phyloP scores from a whole-genome alignment of 352 stramenopile genomes.

The Phytophthora colocasiae region DNA sequence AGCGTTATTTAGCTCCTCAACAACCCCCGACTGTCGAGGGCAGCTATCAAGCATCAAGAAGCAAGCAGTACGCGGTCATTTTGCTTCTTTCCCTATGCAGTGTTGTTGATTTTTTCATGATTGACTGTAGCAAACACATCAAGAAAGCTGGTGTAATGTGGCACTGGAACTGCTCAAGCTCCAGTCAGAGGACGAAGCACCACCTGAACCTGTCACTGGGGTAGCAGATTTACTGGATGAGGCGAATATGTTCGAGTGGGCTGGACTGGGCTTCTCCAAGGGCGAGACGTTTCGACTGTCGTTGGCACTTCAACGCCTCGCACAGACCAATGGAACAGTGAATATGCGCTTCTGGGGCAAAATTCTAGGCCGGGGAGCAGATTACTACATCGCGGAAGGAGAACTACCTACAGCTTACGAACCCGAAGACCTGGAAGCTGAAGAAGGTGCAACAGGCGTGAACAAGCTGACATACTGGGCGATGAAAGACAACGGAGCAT shows the following conservation, averaged over 20 bases:
- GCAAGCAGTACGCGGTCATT: too few species aligned
- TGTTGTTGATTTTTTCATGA: too few species aligned
- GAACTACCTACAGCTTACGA: constrained; percentile 55
- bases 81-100: too few species aligned
- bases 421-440: constrained; percentile 72
- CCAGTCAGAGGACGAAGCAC: constrained; percentile 53
- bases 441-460: constrained; percentile 67
- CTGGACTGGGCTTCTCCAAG: constrained; percentile 74
- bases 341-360: constrained; percentile 92
- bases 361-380: constrained; percentile 67
- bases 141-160: constrained; percentile 72
- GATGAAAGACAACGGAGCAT: constrained; percentile 80
- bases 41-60: too few species aligned
- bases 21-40: too few species aligned
- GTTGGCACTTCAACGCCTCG: constrained; percentile 66
- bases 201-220: constrained; percentile 44
- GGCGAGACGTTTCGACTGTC: constrained; percentile 79
- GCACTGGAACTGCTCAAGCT: constrained; percentile 71
- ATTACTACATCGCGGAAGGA: constrained; percentile 90
- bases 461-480: constrained; percentile 94
- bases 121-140: too few species aligned
- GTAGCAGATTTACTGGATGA: constrained; percentile 79
- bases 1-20: too few species aligned
- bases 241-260: constrained; percentile 87
- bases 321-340: constrained; percentile 58